Conservation (phyloP, 768 basidiomycete species). For the Termitomyces sp. region DNA sequence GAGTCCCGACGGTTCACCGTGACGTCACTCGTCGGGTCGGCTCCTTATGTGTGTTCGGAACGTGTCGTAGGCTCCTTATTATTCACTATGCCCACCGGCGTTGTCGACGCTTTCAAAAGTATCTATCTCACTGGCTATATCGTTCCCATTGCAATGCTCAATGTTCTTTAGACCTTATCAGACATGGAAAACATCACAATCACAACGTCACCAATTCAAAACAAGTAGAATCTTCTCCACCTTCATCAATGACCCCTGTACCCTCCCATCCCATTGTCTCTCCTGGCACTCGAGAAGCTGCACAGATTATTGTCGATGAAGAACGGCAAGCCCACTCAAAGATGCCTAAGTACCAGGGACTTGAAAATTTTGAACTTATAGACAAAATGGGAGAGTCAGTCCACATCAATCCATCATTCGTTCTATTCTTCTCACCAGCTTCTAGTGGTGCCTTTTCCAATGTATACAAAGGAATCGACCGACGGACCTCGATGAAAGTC, state of each 20-base stretch:
- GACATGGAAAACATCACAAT: constrained; percentile 73
- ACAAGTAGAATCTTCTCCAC: constrained; percentile 23
- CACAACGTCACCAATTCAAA: constrained; percentile 28
- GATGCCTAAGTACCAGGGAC: constrained; percentile 84
- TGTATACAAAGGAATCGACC: constrained; percentile 90
- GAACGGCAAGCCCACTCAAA: constrained; percentile 69
- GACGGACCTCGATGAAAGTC: constrained; percentile 69
- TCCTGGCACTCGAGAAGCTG: constrained; percentile 37
- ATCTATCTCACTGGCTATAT: constrained; percentile 19
- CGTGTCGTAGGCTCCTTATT: constrained; percentile 1
- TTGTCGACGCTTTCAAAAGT: constrained; percentile 92
- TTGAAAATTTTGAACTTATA: constrained; percentile 72
- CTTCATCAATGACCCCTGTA: constrained; percentile 24
- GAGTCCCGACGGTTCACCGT: constrained; percentile 2
- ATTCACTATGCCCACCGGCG: constrained; percentile 54
- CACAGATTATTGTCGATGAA: constrained; percentile 71
- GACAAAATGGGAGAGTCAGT: constrained; percentile 95
- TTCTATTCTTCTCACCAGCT: constrained; percentile 16
- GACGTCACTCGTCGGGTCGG: constrained; percentile 12
- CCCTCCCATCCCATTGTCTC: constrained; percentile 18
- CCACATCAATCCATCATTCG: constrained; percentile 10
- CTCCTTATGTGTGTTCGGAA: constrained; percentile 10
- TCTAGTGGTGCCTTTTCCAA: constrained; percentile 94
- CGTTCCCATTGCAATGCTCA: constrained; percentile 7
- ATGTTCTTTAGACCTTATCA: constrained; percentile 61